phyloP scores from a whole-genome alignment of 2,329 filamentous ascomycete species.

The Capronia epimyces region DNA sequence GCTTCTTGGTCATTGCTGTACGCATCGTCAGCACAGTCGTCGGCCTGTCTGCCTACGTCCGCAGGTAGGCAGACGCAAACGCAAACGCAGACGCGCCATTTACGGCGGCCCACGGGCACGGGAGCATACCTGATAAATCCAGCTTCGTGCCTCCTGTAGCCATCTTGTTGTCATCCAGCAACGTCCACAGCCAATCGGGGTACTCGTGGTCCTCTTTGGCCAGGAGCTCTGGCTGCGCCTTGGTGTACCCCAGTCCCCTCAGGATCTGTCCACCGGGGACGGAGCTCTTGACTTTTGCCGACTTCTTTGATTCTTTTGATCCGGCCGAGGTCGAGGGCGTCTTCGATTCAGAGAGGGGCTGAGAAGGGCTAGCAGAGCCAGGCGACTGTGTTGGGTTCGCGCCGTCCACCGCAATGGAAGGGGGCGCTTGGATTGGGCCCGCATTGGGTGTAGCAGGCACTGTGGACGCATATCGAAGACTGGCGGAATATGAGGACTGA shows the following conservation, averaged over 20 bases:
- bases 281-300: constrained; percentile 35
- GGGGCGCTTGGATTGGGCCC: constrained; percentile 19
- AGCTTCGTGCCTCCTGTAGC: constrained; percentile 35
- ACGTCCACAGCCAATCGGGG: constrained; percentile 45
- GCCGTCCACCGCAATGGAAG: constrained; percentile 14
- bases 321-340: constrained; percentile 25
- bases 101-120: neutral
- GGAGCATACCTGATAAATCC: constrained; percentile 36
- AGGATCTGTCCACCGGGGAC: constrained; percentile 39
- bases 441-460: constrained; percentile 21
- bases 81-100: too few relatives aligned
- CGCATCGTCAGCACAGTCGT: constrained; percentile 5
- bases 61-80: too few relatives aligned
- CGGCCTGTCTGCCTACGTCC: too few relatives aligned
- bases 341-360: constrained; percentile 20
- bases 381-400: constrained; percentile 31
- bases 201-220: constrained; percentile 46
- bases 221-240: constrained; percentile 42
- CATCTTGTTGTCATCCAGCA: constrained; percentile 38
- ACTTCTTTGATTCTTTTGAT: constrained; percentile 30
- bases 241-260: constrained; percentile 43
- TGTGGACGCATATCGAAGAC: constrained; percentile 15
- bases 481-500: neutral
- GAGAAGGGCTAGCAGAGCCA: neutral
- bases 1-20: constrained; percentile 41